A percentile compares a stretch with the other conserved stretches of the same genome.
Evolutionary conservation across 2,329 filamentous ascomycete species (phyloP).

Genomic region (Stagonosporopsis cucurbitacearum): DNA sequence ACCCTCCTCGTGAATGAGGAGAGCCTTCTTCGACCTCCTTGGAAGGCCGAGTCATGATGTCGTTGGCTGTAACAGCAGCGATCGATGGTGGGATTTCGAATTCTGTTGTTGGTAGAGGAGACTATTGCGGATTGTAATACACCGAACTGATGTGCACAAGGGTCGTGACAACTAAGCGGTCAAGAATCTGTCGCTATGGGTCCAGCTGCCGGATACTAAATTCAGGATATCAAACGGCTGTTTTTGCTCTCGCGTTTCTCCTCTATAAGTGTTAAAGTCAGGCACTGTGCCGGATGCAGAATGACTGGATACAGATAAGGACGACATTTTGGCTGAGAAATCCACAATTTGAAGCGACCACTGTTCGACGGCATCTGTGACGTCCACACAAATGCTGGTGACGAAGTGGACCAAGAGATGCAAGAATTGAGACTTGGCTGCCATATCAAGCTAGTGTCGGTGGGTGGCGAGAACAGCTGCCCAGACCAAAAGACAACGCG

Average conservation of each 20-base stretch:
- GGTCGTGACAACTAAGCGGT: neutral
- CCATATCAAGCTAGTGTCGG: conserved; percentile 11
- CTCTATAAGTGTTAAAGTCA: conserved; percentile 20
- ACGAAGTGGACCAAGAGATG: conserved; percentile 25
- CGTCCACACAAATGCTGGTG: conserved; percentile 24
- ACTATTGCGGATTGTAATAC: neutral
- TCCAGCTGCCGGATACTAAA: neutral
- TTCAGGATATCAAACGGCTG: neutral
- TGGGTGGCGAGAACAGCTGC: conserved; percentile 2
- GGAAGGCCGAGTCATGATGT: neutral
- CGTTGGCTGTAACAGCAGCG: neutral
- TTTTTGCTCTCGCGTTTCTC: neutral
- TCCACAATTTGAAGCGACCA: conserved; percentile 6
- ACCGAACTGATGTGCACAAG: neutral
- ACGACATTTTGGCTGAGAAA: conserved; percentile 32
- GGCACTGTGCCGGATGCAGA: conserved; percentile 23
- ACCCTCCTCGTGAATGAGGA: conserved; percentile 20
- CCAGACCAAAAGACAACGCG: conserved; percentile 1
- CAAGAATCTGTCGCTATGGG: neutral
- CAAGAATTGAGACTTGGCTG: conserved; percentile 36
- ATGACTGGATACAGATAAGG: conserved; percentile 4
- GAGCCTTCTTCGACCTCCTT: conserved; percentile 25
- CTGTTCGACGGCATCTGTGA: conserved; percentile 26
- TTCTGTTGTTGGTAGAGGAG: neutral
- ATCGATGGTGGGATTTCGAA: neutral